Conservation (phyloP, 1,139 yeast species). For the Debaryomyces fabryi region DNA sequence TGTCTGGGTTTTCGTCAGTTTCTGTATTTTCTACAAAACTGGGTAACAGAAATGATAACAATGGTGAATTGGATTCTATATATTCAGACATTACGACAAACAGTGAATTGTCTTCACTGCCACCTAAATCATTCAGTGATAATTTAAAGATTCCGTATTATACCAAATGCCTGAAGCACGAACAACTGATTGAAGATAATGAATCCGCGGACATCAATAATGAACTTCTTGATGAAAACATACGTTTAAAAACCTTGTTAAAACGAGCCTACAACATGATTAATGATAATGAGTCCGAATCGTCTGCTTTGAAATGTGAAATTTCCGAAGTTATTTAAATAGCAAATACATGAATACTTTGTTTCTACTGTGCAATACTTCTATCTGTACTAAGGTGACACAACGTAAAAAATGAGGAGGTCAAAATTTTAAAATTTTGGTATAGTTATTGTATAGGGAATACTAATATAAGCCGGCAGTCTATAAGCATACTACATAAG, state of each 20-base stretch:
- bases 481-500: too few relatives aligned
- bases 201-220: conserved; percentile 11
- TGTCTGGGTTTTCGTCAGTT: conserved; percentile 1
- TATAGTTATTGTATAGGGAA: background rate
- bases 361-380: background rate
- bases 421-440: too few relatives aligned
- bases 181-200: background rate
- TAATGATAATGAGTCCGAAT: conserved; percentile 18
- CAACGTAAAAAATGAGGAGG: background rate
- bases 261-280: conserved; percentile 28
- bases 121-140: conserved; percentile 24
- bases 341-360: background rate
- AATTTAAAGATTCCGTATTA: conserved; percentile 30
- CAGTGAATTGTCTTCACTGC: conserved; percentile 13
- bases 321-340: conserved; percentile 12
- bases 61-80: conserved; percentile 33
- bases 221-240: conserved; percentile 27
- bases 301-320: conserved; percentile 15
- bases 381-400: background rate
- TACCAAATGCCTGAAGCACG: conserved; percentile 1
- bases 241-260: conserved; percentile 24
- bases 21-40: conserved; percentile 28
- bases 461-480: too few relatives aligned
- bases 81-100: conserved; percentile 31
- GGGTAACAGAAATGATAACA: conserved; percentile 11